phyloP scores from a whole-genome alignment of 768 basidiomycete genomes.

The Suillus discolor region DNA sequence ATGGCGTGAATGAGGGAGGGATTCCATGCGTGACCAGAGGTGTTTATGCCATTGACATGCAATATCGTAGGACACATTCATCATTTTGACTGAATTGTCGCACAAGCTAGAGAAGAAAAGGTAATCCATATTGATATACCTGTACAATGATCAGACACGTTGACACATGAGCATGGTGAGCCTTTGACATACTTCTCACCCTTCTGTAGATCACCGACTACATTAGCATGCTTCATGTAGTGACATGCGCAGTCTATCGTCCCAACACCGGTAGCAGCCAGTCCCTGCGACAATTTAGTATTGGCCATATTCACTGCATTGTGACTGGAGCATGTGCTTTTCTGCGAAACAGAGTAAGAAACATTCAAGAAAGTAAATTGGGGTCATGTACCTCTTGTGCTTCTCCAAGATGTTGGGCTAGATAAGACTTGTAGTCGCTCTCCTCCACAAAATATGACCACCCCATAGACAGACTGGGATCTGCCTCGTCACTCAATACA shows the following conservation, averaged over 20 bases:
- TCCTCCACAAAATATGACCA: constrained; percentile 13
- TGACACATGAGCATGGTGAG: no score
- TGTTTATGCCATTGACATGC: constrained; percentile 23
- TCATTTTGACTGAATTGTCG: not conserved
- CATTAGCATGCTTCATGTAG: no score
- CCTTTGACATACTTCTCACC: no score
- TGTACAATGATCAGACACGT: not conserved
- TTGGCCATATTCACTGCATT: not conserved
- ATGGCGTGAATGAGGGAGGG: no score
- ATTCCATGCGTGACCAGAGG: no score
- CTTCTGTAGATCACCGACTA: no score
- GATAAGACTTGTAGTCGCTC: constrained; percentile 2
- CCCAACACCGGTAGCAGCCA: no score
- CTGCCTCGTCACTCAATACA: constrained; percentile 3
- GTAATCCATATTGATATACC: constrained; percentile 20
- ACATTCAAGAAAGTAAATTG: not conserved
- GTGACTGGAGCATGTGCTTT: not conserved
- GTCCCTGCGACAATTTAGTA: no score
- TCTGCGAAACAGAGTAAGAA: not conserved
- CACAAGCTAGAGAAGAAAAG: constrained; percentile 8
- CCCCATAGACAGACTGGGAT: constrained; percentile 13
- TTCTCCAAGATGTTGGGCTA: constrained; percentile 3
- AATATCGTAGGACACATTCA: constrained; percentile 24
- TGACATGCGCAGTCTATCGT: no score
- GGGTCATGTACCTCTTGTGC: not conserved